Evolutionary conservation across 2,329 filamentous ascomycete species (phyloP), one percentile per base, ranked within the genome.

Genomic region (Fusarium circinatum): DNA sequence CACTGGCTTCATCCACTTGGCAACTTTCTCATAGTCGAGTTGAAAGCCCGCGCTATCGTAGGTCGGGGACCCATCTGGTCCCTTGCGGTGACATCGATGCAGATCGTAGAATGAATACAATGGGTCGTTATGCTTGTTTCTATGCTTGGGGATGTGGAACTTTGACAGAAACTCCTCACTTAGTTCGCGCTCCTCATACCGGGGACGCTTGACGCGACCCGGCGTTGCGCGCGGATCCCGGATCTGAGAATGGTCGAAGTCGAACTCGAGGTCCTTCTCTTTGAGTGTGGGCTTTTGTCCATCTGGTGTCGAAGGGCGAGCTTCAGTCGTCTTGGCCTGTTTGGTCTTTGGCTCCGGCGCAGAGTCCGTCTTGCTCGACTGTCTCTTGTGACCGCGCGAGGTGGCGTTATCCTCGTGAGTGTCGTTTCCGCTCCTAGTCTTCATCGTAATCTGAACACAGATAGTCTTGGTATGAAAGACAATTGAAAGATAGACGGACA

Each of bases 21-120:
- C 47, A 0, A 77, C 71, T 22, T 77, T 77, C 0, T 65, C 22
- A 41, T 65, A 76, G 24, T 77, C 75, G 3, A 77, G 65, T 42
- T 77, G 68, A 22, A 70, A 77, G 3, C 75, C 73, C 0, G 52
- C 70, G 1, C 8, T 11, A 24, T 77, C 70, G 8, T 76, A 77
- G 4, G 70, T 65, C 1, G 75, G 70, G 0, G 63, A 52, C 6
- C 75, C 75, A 14, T 75, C 28, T 3, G 61, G 58, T 7, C 70
- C 70, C 34, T 75, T 75, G 15, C 67, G 61, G n/a, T 67, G 60
- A n/a, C 75, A 77, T 15, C 72, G 28, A 13, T 73, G 3, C 0
- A 76, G 28, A 20, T 77, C 30, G 24, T 74, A 68, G 14, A 68
- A 73, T 6, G 8, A 7, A 1, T 63, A 2, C 3, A 36, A 24